phyloP scores from a whole-genome alignment of 768 basidiomycete genomes.

The Tulasnella calospora region DNA sequence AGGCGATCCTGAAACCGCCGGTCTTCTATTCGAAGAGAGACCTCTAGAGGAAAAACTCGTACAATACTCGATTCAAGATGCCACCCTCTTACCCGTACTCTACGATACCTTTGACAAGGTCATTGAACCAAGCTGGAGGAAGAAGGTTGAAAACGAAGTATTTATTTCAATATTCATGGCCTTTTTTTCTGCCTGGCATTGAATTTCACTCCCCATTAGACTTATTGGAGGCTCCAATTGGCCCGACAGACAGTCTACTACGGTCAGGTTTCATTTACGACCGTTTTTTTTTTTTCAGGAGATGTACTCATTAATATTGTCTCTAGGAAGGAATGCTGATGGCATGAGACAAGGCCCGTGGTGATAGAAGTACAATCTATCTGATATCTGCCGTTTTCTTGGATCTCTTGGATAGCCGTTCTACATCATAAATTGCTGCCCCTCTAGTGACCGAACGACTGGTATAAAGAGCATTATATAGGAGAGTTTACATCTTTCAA shows the following conservation, averaged over 20 bases:
- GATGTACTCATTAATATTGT: background rate
- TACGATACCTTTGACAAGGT: slow-evolving; percentile 23
- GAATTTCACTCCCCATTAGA: background rate
- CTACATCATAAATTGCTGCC: too few relatives aligned
- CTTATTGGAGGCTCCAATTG: slow-evolving; percentile 26
- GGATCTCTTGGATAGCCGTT: background rate
- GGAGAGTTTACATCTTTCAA: too few relatives aligned
- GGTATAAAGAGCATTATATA: too few relatives aligned
- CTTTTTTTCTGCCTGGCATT: background rate
- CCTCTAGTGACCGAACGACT: background rate
- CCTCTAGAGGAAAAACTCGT: slow-evolving; percentile 22
- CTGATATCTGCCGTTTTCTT: background rate
- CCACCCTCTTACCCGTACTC: slow-evolving; percentile 24
- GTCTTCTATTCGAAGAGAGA: slow-evolving; percentile 18
- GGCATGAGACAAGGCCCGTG: background rate
- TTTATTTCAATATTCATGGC: background rate
- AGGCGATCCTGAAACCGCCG: background rate
- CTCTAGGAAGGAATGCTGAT: slow-evolving; percentile 1
- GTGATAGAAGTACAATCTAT: background rate
- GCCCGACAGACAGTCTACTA: slow-evolving; percentile 25
- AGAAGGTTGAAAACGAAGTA: slow-evolving; percentile 26
- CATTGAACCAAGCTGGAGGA: slow-evolving; percentile 24
- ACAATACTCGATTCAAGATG: slow-evolving; percentile 26
- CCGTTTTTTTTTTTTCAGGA: background rate
- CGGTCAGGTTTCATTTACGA: background rate